Base-by-base conservation (phyloP, 768 basidiomycete species). In the Punctularia strigosozonata region DNA sequence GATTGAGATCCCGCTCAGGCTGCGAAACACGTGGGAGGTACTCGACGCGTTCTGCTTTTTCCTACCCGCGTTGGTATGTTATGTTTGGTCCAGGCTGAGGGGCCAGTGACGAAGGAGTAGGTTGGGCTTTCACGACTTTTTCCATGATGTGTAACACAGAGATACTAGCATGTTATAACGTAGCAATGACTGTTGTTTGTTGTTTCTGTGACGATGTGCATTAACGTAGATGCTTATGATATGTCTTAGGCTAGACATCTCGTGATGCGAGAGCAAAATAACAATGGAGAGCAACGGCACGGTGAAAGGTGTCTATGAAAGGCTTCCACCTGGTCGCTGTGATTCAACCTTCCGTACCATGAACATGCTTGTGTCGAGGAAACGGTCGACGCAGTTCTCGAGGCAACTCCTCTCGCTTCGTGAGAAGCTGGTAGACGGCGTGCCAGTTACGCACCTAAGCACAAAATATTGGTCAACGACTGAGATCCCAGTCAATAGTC, bases 331-430 rank as follows among this genome's bases (percentile, higher is more conserved):
- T 5, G 23, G n/a, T 38, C 65, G 58, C 26, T 63, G 59, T 31
- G 54, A 46, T 42, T 68, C 60, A 24, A 80, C 62, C 50, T 73
- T 69, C 46, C 75, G 74, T 41, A 95, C 79, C 66, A 97, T 71
- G 62, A 75, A 85, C 30, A 89, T 58, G 52, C 77, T 83, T 25
- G 79, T 75, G 63, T 97, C 92, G 49, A 97, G 63, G 64, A 95
- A 97, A 42, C 91, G 69, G 41, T 87, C 86, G 36, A 94, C 89
- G 53, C 92, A 95, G 60, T 92, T 91, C 38, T 70, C 64, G 36
- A 97, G 69, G 56, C 92, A 97, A 40, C 64, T 67, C 50, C 82
- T 77, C 61, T 97, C 92, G 28, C 72, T 62, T 36, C 80, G 67
- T 17, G 85, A 81, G 58, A 94, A 90, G 21, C 75, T 65, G 10